A percentile compares a stretch with the other conserved stretches of the same genome.
Evolutionary conservation across 305 asterid genomes (phyloP).

Genomic region (Plantago lanceolata): DNA sequence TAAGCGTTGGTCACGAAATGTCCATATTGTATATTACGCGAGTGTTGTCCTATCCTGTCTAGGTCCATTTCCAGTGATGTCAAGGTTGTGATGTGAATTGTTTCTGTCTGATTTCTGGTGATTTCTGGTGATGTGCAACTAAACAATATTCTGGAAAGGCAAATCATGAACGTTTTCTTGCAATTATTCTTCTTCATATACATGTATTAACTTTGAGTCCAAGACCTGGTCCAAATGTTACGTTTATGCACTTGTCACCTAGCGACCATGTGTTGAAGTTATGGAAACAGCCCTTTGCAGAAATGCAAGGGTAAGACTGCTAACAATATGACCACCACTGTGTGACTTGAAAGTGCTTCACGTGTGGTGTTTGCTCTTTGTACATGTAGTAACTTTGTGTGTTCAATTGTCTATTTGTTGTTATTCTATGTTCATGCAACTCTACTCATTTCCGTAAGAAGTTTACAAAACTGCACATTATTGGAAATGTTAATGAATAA

Average conservation of each 20-base stretch:
- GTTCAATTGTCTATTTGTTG: neutral
- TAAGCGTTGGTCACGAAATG: conserved; percentile 1
- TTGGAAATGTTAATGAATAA: neutral
- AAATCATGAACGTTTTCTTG: neutral
- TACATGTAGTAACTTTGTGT: neutral
- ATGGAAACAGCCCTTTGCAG: neutral
- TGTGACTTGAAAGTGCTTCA: neutral
- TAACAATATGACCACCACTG: neutral
- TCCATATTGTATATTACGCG: neutral
- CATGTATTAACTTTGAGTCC: neutral
- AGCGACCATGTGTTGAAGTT: neutral
- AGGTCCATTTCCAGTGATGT: neutral
- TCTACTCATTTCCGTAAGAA: neutral
- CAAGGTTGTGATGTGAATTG: neutral
- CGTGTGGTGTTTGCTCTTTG: neutral
- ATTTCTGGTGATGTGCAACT: neutral
- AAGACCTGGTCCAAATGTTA: neutral
- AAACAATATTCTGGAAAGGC: neutral
- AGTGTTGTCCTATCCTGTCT: neutral
- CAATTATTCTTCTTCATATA: neutral
- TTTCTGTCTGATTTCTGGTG: conserved; percentile 1
- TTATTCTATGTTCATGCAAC: too few species aligned
- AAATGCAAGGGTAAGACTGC: neutral
- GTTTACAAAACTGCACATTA: too few species aligned
- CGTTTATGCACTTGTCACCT: neutral